Evolutionary conservation across 169 alveolate species (phyloP).

Genomic region (Plasmodium ovale): DNA sequence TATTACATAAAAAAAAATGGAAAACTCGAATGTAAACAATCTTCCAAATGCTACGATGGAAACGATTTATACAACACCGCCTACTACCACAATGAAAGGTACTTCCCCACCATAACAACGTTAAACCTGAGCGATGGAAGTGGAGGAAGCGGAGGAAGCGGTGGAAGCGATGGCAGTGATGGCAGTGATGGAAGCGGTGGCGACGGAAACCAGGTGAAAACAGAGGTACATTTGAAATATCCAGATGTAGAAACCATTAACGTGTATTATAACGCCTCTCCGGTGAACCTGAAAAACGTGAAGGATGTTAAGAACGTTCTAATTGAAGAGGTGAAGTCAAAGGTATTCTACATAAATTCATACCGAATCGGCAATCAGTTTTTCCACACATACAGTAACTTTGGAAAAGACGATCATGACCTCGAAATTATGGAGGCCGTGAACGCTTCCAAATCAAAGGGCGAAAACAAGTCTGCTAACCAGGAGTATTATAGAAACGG

Average conservation of each 20-base stretch:
- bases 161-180: neutral
- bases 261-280: conserved; percentile 20
- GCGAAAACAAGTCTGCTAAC: neutral
- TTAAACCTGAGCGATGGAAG: neutral
- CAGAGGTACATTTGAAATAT: conserved; percentile 17
- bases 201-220: too few relatives aligned
- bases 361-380: conserved; percentile 52
- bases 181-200: neutral
- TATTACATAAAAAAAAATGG: conserved; percentile 29
- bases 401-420: conserved; percentile 67
- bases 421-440: neutral
- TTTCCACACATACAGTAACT: conserved; percentile 48
- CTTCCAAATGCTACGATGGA: neutral
- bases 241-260: conserved; percentile 12
- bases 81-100: conserved; percentile 23
- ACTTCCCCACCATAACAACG: neutral
- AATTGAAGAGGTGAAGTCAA: conserved; percentile 54
- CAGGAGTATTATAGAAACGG: neutral
- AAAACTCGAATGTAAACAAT: neutral
- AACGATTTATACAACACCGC: neutral
- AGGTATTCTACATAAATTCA: conserved; percentile 50
- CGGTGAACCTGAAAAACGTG: conserved; percentile 7
- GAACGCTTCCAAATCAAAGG: neutral
- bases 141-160: neutral
- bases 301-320: conserved; percentile 16